Percentiles rank a stretch among this genome's conserved stretches.
Conservation (phyloP, 768 basidiomycete species). For the Tricholomella constricta region DNA sequence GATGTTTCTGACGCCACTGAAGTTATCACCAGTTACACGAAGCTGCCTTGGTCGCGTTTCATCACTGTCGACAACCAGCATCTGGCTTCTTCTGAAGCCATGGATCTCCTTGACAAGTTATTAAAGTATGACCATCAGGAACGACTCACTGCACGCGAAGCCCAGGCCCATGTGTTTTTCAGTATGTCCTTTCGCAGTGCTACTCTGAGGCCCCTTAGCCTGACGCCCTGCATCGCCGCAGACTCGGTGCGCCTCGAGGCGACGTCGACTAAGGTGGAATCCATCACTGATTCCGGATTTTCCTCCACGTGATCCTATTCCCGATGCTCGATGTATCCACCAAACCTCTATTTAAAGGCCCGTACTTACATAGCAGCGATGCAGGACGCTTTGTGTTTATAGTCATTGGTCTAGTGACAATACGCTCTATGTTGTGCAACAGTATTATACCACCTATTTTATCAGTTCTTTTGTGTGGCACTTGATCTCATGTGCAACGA, state of each 20-base stretch:
- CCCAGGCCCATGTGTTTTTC: constrained; percentile 68
- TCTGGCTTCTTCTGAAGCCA: constrained; percentile 60
- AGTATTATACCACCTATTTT: constrained; percentile 15
- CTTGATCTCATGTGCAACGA: constrained; percentile 7
- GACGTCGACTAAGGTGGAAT: constrained; percentile 43
- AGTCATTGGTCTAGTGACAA: constrained; percentile 1
- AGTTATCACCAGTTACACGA: constrained; percentile 46
- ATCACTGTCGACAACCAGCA: constrained; percentile 58
- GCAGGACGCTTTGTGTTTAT: constrained; percentile 15
- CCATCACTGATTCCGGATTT: constrained; percentile 52
- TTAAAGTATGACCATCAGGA: constrained; percentile 72
- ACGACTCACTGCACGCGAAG: constrained; percentile 66
- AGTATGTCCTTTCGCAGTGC: constrained; percentile 36
- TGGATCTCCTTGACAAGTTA: constrained; percentile 68
- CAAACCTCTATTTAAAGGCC: constrained; percentile 7
- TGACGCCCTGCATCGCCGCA: constrained; percentile 28
- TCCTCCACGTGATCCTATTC: constrained; percentile 34
- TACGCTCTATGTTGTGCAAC: constrained; percentile 12
- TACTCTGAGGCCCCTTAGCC: constrained; percentile 1
- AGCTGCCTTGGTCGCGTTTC: constrained; percentile 67
- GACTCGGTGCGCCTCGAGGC: constrained; percentile 53
- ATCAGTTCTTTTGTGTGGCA: constrained; percentile 17
- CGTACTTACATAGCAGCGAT: constrained; percentile 14
- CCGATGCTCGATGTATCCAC: constrained; percentile 1
- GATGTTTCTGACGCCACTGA: not conserved